Conservation (phyloP, 2,329 filamentous ascomycete genomes). For the Cercospora sp. region DNA sequence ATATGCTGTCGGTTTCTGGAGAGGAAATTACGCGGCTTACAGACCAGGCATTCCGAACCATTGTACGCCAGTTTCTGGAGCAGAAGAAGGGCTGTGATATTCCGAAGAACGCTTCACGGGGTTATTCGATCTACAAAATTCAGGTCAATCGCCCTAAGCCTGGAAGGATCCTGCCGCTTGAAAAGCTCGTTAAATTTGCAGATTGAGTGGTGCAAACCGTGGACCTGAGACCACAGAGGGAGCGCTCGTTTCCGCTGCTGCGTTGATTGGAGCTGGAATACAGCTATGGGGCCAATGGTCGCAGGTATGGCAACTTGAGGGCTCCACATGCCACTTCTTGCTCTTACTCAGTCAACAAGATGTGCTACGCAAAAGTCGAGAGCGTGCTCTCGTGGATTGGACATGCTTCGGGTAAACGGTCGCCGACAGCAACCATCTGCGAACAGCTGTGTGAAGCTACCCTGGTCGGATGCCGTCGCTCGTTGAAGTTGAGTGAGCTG, state of each 20-base stretch:
- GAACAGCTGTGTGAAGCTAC: neutral
- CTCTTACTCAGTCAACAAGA: neutral
- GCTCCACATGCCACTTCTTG: neutral
- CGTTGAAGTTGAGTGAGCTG: neutral
- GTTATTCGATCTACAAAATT: neutral
- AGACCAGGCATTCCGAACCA: neutral
- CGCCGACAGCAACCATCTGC: neutral
- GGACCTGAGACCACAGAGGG: neutral
- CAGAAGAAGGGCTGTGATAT: neutral
- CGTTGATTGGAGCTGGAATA: neutral
- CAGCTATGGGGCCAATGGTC: neutral
- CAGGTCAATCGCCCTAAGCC: neutral
- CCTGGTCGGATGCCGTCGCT: neutral
- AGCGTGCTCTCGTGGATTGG: neutral
- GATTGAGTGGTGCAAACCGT: neutral
- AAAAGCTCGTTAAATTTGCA: neutral
- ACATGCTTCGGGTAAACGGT: neutral
- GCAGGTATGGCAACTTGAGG: neutral
- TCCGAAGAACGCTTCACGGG: neutral
- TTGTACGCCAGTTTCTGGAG: neutral
- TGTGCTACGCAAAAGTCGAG: neutral
- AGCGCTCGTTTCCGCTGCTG: neutral
- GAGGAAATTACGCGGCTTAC: neutral
- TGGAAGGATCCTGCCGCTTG: neutral
- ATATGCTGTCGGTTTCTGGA: neutral